A percentile compares a stretch with the other conserved stretches of the same genome.
These are phyloP conservation scores for Porphyridium purpureum DNA, from an alignment of 23 red algal genomes.

Conservation along the genomic window DNA sequence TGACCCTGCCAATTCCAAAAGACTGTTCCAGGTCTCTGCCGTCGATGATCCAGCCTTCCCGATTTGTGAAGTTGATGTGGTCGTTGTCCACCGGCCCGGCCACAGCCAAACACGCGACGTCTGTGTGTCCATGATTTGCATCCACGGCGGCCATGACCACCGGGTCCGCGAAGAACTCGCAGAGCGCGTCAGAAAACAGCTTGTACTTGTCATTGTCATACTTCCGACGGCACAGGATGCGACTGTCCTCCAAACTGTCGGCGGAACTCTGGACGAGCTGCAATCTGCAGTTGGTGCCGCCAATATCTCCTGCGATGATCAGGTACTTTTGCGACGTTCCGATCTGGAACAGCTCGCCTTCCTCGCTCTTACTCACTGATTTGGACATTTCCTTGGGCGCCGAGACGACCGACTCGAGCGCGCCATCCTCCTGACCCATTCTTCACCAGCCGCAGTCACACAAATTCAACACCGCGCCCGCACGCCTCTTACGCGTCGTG, in stretches of 20 bases:
- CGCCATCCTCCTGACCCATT: too few relatives aligned
- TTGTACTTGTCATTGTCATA: slow-evolving; percentile 69
- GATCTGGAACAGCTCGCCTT: too few relatives aligned
- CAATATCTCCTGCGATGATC: slow-evolving; percentile 86
- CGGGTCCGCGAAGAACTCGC: slow-evolving; percentile 24
- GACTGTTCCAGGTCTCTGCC: slow-evolving; percentile 33
- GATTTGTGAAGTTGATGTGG: slow-evolving; percentile 87
- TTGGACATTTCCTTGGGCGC: too few relatives aligned
- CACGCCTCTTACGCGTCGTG: too few relatives aligned
- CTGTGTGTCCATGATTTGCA: slow-evolving; percentile 7
- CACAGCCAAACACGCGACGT: slow-evolving; percentile 53
- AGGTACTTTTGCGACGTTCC: too few relatives aligned
- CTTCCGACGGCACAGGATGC: slow-evolving; percentile 3
- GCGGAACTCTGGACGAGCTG: too few relatives aligned
- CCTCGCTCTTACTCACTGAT: too few relatives aligned
- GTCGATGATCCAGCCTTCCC: slow-evolving; percentile 88
- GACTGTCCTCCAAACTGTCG: too few relatives aligned
- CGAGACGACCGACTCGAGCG: too few relatives aligned
- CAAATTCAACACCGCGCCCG: too few relatives aligned
- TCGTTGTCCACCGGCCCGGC: slow-evolving; percentile 74
- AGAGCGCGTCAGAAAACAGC: slow-evolving; percentile 58
- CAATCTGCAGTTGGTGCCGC: slow-evolving; percentile 98
- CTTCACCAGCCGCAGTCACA: too few relatives aligned
- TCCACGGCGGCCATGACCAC: too few relatives aligned
- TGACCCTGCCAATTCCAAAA: slow-evolving; percentile 41